These are phyloP conservation scores for Chalciporus chontae DNA, from an alignment of 768 basidiomycete species.

Conservation along the genomic window DNA sequence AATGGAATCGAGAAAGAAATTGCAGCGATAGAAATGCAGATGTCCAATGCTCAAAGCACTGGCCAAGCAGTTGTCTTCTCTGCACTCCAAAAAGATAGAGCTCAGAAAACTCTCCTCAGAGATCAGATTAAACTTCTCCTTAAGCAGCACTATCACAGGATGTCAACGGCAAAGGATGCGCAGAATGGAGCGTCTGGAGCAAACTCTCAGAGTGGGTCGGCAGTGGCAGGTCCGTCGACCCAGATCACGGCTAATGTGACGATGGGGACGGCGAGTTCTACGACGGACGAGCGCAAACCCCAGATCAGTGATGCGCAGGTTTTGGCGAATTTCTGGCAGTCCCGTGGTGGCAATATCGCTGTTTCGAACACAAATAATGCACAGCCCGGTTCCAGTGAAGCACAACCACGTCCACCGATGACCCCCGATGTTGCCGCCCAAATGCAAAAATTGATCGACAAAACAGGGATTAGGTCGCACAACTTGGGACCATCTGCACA, in stretches of 20 bases:
- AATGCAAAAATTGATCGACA: constrained; percentile 49
- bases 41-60: constrained; percentile 12
- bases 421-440: constrained; percentile 33
- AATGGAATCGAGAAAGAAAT: constrained; percentile 17
- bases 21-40: constrained; percentile 9
- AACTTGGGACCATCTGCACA: constrained; percentile 14
- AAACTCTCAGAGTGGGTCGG: neutral
- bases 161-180: constrained; percentile 7
- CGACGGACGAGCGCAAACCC: constrained; percentile 21
- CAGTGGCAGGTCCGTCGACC: constrained; percentile 11
- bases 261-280: constrained; percentile 4
- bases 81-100: constrained; percentile 12
- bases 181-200: constrained; percentile 4
- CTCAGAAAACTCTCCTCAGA: neutral
- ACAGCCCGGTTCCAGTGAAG: constrained; percentile 16
- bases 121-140: constrained; percentile 16
- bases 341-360: constrained; percentile 20
- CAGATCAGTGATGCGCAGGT: constrained; percentile 22
- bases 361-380: constrained; percentile 2
- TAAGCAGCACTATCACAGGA: constrained; percentile 15
- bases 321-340: constrained; percentile 27
- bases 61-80: constrained; percentile 17
- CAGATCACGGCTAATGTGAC: constrained; percentile 8
- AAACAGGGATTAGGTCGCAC: constrained; percentile 34
- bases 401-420: neutral